phyloP scores from a whole-genome alignment of 306 rosid genomes.

The Arachis hypogaea region DNA sequence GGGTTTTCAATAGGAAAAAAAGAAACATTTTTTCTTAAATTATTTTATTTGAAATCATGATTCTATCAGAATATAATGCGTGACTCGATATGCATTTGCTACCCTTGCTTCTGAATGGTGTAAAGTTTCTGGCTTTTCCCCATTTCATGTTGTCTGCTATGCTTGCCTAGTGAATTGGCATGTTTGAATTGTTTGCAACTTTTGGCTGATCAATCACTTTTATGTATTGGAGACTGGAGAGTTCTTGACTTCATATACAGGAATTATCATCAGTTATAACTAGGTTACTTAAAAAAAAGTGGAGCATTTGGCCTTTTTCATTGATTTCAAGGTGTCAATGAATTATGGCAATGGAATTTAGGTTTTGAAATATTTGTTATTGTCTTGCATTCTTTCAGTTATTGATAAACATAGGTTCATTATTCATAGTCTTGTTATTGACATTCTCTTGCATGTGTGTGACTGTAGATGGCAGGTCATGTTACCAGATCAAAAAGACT shows the following conservation, averaged over 20 bases:
- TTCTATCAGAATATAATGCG: slow-evolving; percentile 14
- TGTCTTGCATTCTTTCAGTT: slow-evolving; percentile 9
- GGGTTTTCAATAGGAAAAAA: slow-evolving; percentile 27
- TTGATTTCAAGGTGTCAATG: slow-evolving; percentile 3
- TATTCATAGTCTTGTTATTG: not conserved
- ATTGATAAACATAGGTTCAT: slow-evolving; percentile 14
- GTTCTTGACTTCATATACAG: not conserved
- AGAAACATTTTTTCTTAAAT: slow-evolving; percentile 1
- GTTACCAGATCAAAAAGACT: slow-evolving; percentile 53
- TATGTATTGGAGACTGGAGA: not conserved
- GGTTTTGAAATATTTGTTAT: slow-evolving; percentile 11
- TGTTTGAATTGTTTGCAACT: slow-evolving; percentile 14
- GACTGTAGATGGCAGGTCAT: slow-evolving; percentile 59
- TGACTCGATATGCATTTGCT: slow-evolving; percentile 15
- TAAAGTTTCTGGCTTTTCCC: slow-evolving; percentile 18
- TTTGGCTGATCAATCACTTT: not conserved
- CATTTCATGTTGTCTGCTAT: not conserved
- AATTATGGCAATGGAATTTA: slow-evolving; percentile 6
- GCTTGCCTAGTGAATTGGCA: slow-evolving; percentile 2
- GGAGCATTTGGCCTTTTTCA: not conserved
- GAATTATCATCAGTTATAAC: slow-evolving; percentile 14
- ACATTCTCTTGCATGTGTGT: not conserved
- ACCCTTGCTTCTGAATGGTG: slow-evolving; percentile 28
- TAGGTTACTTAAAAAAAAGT: not conserved
- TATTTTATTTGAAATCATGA: slow-evolving; percentile 2